Evolutionary conservation across 164 flowering plant species (phyloP).

Genomic region (Magnolia sinica): DNA sequence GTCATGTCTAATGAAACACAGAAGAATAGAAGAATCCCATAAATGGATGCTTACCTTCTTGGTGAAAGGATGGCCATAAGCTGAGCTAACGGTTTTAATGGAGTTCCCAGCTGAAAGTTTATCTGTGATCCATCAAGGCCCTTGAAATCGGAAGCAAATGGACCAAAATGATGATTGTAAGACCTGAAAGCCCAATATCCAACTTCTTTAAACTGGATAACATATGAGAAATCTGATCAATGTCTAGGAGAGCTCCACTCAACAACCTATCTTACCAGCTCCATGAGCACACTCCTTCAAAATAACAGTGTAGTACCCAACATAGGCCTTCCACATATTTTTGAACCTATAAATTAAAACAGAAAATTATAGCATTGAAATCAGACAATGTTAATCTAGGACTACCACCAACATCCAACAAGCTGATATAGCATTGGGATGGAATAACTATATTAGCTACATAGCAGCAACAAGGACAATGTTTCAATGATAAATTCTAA

Average conservation of each 20-base stretch:
- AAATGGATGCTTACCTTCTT: constrained; percentile 29
- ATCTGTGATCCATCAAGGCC: constrained; percentile 27
- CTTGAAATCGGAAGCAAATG: constrained; percentile 51
- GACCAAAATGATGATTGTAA: constrained; percentile 50
- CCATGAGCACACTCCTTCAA: constrained; percentile 51
- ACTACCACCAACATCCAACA: no score
- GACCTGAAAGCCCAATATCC: constrained; percentile 27
- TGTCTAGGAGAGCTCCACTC: not conserved
- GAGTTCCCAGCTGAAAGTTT: constrained; percentile 35
- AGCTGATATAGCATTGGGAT: no score
- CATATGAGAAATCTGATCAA: not conserved
- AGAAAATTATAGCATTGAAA: not conserved
- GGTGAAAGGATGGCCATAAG: constrained; percentile 57
- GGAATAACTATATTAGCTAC: no score
- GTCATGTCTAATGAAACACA: not conserved
- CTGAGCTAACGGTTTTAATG: constrained; percentile 55
- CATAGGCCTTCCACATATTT: constrained; percentile 51
- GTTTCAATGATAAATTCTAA: no score
- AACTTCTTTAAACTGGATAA: not conserved
- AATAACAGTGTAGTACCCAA: constrained; percentile 53
- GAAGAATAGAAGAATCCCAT: not conserved
- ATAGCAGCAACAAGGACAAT: no score
- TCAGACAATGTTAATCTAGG: not conserved
- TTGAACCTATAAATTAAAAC: constrained; percentile 24
- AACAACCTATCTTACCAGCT: constrained; percentile 35